Percentiles rank a stretch among this genome's conserved stretches.
Evolutionary conservation across 371 early-diverging fungal species (phyloP).

Genomic region (Lichtheimia ornata): DNA sequence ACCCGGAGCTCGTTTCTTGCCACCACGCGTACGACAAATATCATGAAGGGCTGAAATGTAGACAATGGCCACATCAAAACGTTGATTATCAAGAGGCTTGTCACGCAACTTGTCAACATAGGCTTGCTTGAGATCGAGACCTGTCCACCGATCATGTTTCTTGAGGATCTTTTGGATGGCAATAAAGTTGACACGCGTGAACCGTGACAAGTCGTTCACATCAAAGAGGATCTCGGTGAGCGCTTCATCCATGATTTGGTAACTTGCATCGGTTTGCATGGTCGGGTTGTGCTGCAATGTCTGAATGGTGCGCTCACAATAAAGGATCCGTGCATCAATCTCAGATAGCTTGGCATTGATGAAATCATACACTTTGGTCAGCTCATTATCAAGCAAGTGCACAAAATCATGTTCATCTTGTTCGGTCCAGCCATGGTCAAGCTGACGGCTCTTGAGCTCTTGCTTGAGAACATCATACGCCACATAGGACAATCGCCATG

Average conservation of each 20-base stretch:
- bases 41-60: slow-evolving; percentile 89
- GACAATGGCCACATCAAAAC: slow-evolving; percentile 87
- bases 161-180: slow-evolving; percentile 96
- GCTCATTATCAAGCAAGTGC: slow-evolving; percentile 80
- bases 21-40: slow-evolving; percentile 66
- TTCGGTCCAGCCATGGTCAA: slow-evolving; percentile 60
- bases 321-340: slow-evolving; percentile 80
- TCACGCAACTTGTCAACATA: slow-evolving; percentile 77
- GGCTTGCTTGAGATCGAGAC: slow-evolving; percentile 51
- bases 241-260: slow-evolving; percentile 72
- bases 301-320: slow-evolving; percentile 63
- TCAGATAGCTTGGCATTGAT: slow-evolving; percentile 89
- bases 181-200: slow-evolving; percentile 90
- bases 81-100: slow-evolving; percentile 85
- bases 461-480: slow-evolving; percentile 90
- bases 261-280: slow-evolving; percentile 56
- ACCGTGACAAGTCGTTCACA: slow-evolving; percentile 89
- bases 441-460: slow-evolving; percentile 66
- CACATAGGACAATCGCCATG: slow-evolving; percentile 90
- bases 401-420: slow-evolving; percentile 82
- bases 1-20: slow-evolving; percentile 24
- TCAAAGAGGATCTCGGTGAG: slow-evolving; percentile 82
- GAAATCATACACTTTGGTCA: slow-evolving; percentile 82
- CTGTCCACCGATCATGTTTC: slow-evolving; percentile 89
- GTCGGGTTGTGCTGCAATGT: slow-evolving; percentile 25